These are phyloP conservation scores for Metschnikowia gruessii DNA, from an alignment of 805 yeast genomes.

Conservation along the genomic window DNA sequence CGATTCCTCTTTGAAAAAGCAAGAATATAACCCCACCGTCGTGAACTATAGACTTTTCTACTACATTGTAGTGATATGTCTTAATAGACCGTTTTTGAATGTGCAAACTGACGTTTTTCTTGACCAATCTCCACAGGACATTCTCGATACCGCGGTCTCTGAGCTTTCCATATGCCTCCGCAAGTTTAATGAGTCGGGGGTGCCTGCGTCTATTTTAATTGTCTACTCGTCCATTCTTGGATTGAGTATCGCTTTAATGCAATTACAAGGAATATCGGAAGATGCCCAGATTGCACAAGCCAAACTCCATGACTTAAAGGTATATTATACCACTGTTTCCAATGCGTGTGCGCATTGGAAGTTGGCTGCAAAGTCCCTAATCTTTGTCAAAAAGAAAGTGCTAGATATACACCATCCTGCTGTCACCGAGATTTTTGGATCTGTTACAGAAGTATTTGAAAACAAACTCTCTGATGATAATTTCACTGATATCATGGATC, in stretches of 20 bases:
- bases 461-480: constrained; percentile 9
- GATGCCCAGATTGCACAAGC: neutral
- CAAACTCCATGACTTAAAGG: constrained; percentile 11
- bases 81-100: constrained; percentile 16
- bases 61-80: constrained; percentile 18
- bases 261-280: constrained; percentile 4
- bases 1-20: constrained; percentile 7
- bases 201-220: constrained; percentile 15
- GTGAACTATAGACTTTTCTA: constrained; percentile 19
- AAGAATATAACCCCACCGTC: constrained; percentile 18
- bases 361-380: constrained; percentile 18
- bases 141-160: constrained; percentile 16
- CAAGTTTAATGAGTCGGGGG: constrained; percentile 12
- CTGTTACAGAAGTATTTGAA: constrained; percentile 3
- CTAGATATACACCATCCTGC: constrained; percentile 8
- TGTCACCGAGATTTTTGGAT: constrained; percentile 10
- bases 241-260: constrained; percentile 15
- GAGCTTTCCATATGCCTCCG: constrained; percentile 16
- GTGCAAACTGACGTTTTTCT: constrained; percentile 9
- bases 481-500: constrained; percentile 8
- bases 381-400: constrained; percentile 14
- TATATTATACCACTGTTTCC: constrained; percentile 14
- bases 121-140: constrained; percentile 8
- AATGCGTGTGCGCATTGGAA: constrained; percentile 18
- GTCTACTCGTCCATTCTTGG: constrained; percentile 19